Conservation (phyloP, 495 filamentous ascomycete species). For the Hypoxylon trugodes region DNA sequence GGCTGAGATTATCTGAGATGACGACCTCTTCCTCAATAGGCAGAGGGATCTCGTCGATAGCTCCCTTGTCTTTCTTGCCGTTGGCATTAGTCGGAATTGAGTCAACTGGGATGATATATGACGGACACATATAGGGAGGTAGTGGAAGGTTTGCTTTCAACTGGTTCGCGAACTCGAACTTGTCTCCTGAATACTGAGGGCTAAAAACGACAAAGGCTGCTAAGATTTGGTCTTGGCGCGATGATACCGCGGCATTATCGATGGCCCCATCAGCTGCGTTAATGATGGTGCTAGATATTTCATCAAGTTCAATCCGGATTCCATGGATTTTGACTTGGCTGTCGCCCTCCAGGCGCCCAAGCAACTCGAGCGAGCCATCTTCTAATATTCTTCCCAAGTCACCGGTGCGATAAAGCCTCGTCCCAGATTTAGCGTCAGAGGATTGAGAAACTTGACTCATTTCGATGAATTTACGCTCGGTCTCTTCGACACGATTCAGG, state of each 20-base stretch:
- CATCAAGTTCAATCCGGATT: constrained; percentile 54
- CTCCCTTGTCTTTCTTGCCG: constrained; percentile 5
- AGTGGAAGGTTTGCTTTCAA: constrained; percentile 16
- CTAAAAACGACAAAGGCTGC: constrained; percentile 34
- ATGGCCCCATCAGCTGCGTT: constrained; percentile 11
- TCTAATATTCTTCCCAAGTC: constrained; percentile 46
- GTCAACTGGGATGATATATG: constrained; percentile 12
- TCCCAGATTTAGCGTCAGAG: constrained; percentile 12
- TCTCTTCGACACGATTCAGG: background rate
- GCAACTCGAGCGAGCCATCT: constrained; percentile 49
- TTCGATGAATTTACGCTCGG: background rate
- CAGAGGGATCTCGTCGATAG: background rate
- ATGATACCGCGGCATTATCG: constrained; percentile 14
- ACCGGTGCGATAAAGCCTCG: constrained; percentile 50
- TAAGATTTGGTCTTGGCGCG: constrained; percentile 31
- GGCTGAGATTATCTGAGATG: background rate
- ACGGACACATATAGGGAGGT: constrained; percentile 30
- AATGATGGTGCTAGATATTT: constrained; percentile 50
- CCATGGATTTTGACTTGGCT: constrained; percentile 50
- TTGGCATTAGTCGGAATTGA: constrained; percentile 23
- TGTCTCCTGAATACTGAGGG: no score
- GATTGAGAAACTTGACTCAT: background rate
- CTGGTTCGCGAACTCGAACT: background rate
- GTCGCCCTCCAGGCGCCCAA: constrained; percentile 52
- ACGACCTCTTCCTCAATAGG: background rate